Base-by-base conservation (phyloP, 2,329 filamentous ascomycete genomes). In the Mollisiaceae sp. region DNA sequence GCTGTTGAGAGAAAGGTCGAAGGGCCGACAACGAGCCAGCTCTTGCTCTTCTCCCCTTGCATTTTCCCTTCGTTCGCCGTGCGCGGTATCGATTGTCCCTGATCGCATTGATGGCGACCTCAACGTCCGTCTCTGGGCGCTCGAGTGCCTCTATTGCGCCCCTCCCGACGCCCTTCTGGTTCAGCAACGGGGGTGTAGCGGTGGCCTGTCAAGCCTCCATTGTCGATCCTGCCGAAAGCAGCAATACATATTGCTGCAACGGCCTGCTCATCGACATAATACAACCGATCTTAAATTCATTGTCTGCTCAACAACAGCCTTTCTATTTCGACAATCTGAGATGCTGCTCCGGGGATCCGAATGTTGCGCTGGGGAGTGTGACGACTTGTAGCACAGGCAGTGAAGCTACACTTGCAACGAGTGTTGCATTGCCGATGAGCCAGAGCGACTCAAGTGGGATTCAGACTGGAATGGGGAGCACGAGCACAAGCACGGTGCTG, bases 231-330 rank as follows among this genome's bases (percentile, higher is more conserved):
- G 36, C 36, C 27, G 36, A 38, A 8, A 36, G 35, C 14, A 57
- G 32, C 9, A 12, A 57, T 39, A 57, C 55, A 38, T 57, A 38
- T 27, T 57, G 55, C 55, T 57, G 55, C 36, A 41, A 36, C 35
- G 55, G 55, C n/a, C 55, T 57, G 9, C 55, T 57, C 55, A 57
- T 57, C 55, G 55, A 57, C n/a, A 57, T 57, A 20, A 20, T 35
- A 9, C 55, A 57, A 41, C 55, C 55, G 2, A 36, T 57, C 35
- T 18, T 20, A 4, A 20, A 20, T 22, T 38, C 55, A 20, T 9
- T 54, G n/a, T 54, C 50, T 54, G 50, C 50, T 54, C 36, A 36
- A 14, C 55, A 39, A 57, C 32, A 57, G 4, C 55, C 55, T 9
- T 54, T 54, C 8, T 57, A 57, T 22, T 57, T 57, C 36, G 18